Percentiles rank a stretch among this genome's conserved stretches.
phyloP scores from a whole-genome alignment of 345 rosid species.

The Microthlaspi erraticum region DNA sequence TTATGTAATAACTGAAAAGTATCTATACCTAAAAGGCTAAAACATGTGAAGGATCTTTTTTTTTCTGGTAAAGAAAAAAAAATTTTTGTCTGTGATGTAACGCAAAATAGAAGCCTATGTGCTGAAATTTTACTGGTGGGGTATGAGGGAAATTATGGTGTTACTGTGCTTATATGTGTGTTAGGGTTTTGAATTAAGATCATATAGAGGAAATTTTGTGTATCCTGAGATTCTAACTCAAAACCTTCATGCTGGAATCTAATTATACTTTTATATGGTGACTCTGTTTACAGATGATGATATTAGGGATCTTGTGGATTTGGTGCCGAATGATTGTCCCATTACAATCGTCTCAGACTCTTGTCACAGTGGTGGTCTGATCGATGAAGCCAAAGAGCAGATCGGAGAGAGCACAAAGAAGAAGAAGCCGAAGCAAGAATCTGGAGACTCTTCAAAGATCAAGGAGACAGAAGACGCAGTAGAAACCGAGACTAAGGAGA shows the following conservation, averaged over 20 bases:
- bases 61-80: too few relatives aligned
- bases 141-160: background rate
- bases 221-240: background rate
- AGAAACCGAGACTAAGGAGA: conserved; percentile 16
- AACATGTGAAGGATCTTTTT: too few relatives aligned
- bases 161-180: background rate
- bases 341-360: conserved; percentile 86
- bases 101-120: background rate
- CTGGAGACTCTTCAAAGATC: conserved; percentile 45
- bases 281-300: conserved; percentile 72
- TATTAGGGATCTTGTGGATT: conserved; percentile 85
- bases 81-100: too few relatives aligned
- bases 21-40: too few relatives aligned
- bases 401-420: conserved; percentile 86
- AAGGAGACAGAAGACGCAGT: conserved; percentile 43
- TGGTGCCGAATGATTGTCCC: conserved; percentile 63
- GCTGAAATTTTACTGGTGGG: background rate
- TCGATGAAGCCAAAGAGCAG: conserved; percentile 90
- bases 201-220: background rate
- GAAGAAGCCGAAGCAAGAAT: conserved; percentile 34
- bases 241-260: background rate
- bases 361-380: conserved; percentile 93
- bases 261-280: background rate
- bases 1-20: background rate
- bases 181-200: background rate